A percentile compares a stretch with the other conserved stretches of the same genome.
phyloP scores from a whole-genome alignment of 768 basidiomycete genomes.

The Pilatotrama ljubarskyi region DNA sequence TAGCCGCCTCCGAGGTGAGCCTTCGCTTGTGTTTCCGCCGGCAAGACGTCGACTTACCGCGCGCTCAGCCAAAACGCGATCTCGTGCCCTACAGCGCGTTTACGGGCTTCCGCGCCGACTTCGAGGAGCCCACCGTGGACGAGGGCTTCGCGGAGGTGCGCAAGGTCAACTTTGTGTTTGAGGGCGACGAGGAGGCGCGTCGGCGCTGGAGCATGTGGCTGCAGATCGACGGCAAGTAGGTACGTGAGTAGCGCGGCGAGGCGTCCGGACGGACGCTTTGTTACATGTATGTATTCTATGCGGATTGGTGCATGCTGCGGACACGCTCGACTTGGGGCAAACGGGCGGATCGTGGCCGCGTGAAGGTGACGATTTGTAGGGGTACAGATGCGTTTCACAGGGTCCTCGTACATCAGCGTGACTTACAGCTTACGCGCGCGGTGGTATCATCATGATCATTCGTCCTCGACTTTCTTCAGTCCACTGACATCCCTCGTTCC shows the following conservation, averaged over 20 bases:
- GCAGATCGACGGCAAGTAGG: slow-evolving; percentile 69
- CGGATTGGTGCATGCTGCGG: too few species aligned
- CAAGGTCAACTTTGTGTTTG: slow-evolving; percentile 77
- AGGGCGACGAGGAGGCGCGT: slow-evolving; percentile 71
- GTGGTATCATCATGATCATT: not conserved
- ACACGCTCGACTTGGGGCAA: too few species aligned
- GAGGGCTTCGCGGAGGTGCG: slow-evolving; percentile 83
- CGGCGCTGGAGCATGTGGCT: slow-evolving; percentile 84
- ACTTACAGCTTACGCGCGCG: too few species aligned
- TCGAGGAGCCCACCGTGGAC: slow-evolving; percentile 59
- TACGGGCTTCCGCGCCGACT: slow-evolving; percentile 54
- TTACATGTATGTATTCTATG: not conserved
- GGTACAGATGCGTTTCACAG: too few species aligned
- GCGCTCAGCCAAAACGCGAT: slow-evolving; percentile 46
- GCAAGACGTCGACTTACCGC: not conserved
- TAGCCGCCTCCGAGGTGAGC: slow-evolving; percentile 44
- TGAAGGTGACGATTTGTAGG: too few species aligned
- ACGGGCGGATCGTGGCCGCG: too few species aligned
- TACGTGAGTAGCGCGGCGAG: not conserved
- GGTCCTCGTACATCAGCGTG: not conserved
- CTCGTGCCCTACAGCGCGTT: slow-evolving; percentile 63
- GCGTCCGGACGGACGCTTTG: too few species aligned
- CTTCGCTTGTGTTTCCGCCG: not conserved
- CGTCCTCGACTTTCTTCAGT: slow-evolving; percentile 28
- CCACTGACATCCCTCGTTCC: slow-evolving; percentile 31